These are phyloP conservation scores for Neurospora sp. DNA, from an alignment of 495 filamentous ascomycete species.

Conservation along the genomic window DNA sequence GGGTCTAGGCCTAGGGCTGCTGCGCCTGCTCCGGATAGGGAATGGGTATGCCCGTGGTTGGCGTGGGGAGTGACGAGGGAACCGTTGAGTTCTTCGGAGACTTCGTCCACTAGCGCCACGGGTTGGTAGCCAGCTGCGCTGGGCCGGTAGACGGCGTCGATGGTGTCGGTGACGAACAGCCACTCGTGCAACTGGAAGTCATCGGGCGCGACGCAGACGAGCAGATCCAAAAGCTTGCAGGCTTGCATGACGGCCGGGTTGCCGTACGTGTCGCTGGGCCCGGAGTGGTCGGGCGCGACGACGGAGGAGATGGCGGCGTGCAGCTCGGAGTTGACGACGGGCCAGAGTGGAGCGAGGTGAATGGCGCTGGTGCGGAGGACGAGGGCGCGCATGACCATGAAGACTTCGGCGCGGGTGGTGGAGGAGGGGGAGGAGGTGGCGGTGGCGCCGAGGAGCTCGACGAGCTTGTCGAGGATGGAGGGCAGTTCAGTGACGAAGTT, in stretches of 20 bases:
- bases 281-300: constrained; percentile 52
- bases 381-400: constrained; percentile 77
- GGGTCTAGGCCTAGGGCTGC: background rate
- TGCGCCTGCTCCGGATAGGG: background rate
- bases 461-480: constrained; percentile 67
- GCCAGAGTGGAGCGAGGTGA: constrained; percentile 79
- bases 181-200: constrained; percentile 95
- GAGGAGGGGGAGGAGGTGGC: constrained; percentile 85
- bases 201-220: constrained; percentile 79
- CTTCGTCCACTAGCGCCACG: constrained; percentile 71
- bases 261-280: constrained; percentile 58
- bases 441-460: constrained; percentile 80
- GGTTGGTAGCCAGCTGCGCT: constrained; percentile 48
- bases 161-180: constrained; percentile 94
- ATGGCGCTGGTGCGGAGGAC: constrained; percentile 64
- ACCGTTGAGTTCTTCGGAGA: constrained; percentile 64
- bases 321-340: constrained; percentile 76
- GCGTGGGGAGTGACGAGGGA: background rate
- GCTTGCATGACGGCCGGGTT: constrained; percentile 71
- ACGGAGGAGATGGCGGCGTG: constrained; percentile 72
- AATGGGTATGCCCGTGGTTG: background rate
- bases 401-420: constrained; percentile 76
- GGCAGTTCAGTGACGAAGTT: constrained; percentile 69
- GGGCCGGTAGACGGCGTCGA: constrained; percentile 87
- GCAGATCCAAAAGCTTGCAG: constrained; percentile 79